Evolutionary conservation across 2,329 filamentous ascomycete genomes (phyloP), one percentile per base, ranked within the genome.

Genomic region (Microcyclospora pomicola): DNA sequence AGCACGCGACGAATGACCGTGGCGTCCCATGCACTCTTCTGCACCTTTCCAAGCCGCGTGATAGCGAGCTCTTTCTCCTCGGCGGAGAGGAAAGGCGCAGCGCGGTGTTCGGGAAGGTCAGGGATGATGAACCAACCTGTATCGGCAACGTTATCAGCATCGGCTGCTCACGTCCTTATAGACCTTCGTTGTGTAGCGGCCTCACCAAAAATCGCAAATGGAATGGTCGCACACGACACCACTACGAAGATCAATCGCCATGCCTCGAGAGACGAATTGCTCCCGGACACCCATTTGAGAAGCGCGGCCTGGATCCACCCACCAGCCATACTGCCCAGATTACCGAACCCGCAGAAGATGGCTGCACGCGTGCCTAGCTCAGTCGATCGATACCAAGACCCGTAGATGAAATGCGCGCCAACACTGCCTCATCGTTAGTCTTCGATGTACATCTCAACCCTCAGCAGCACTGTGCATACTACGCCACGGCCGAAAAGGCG

Each of bases 241-340:
- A 66, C 60, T 19, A 66, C 60, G 31, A 65, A 66, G 19, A 66
- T 60, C 56, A 62, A 56, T 39, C 61, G 50, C 63, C 62, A 66
- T 0, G 63, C 61, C 9, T 62, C 56, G 14, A 66, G 45, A 1
- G 56, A 54, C 10, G 49, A 46, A 9, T 39, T 32, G 27, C 54
- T 56, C 2, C 58, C 60, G 15, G 56, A 53, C 2, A 66, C 42
- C 5, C 55, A 55, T 10, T 55, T 41, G 32, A 66, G 43, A 15
- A 66, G 42, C 2, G 57, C 62, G 1, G 62, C 62, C 41, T 66
- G 63, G 15, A 67, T 66, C 62, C 62, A 66, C 1, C 62, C 61
- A 2, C 63, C 63, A 1, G 63, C 57, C 61, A 66, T 65, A 16
- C 58, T 64, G 0, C 63, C 63, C 4, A 66, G 34, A 34, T 65